A percentile compares a stretch with the other conserved stretches of the same genome.
phyloP scores from a whole-genome alignment of 2,329 filamentous ascomycete genomes.

The Aspergillus phoenicis region DNA sequence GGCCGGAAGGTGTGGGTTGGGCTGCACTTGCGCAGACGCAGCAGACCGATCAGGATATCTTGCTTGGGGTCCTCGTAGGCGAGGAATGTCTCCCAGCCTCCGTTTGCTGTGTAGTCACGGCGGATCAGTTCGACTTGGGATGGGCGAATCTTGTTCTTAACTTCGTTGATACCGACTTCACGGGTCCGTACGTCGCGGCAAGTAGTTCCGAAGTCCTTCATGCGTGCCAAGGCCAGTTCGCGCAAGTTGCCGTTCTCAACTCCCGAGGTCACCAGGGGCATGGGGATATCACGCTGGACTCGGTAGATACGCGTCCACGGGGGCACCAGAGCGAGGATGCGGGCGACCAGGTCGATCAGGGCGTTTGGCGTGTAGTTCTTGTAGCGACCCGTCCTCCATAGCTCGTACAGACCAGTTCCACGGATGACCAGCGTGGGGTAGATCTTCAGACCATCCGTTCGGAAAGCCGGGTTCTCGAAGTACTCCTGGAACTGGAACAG shows the following conservation, averaged over 20 bases:
- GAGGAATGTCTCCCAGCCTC: slow-evolving; percentile 97
- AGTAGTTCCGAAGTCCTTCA: slow-evolving; percentile 98
- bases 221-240: slow-evolving; percentile 89
- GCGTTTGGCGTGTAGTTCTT: slow-evolving; percentile 99
- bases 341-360: slow-evolving; percentile 89
- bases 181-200: slow-evolving; percentile 95
- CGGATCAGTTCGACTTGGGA: slow-evolving; percentile 95
- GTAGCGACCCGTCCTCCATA: slow-evolving; percentile 95
- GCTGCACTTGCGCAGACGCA: slow-evolving; percentile 87
- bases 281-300: slow-evolving; percentile 98
- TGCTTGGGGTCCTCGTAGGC: slow-evolving; percentile 98
- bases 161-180: slow-evolving; percentile 97
- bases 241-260: slow-evolving; percentile 97
- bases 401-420: slow-evolving; percentile 92
- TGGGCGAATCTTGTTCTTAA: slow-evolving; percentile 97
- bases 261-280: slow-evolving; percentile 97
- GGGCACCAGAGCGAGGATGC: slow-evolving; percentile 91
- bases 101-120: slow-evolving; percentile 91
- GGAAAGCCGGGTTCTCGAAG: slow-evolving; percentile 93
- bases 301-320: slow-evolving; percentile 99
- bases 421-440: slow-evolving; percentile 97
- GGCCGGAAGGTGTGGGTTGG: slow-evolving; percentile 88
- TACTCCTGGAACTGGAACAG: slow-evolving; percentile 97
- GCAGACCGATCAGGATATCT: slow-evolving; percentile 89
- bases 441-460: slow-evolving; percentile 96